Conservation (phyloP, 805 yeast genomes). For the Ogataea nakhonphanomensis region DNA sequence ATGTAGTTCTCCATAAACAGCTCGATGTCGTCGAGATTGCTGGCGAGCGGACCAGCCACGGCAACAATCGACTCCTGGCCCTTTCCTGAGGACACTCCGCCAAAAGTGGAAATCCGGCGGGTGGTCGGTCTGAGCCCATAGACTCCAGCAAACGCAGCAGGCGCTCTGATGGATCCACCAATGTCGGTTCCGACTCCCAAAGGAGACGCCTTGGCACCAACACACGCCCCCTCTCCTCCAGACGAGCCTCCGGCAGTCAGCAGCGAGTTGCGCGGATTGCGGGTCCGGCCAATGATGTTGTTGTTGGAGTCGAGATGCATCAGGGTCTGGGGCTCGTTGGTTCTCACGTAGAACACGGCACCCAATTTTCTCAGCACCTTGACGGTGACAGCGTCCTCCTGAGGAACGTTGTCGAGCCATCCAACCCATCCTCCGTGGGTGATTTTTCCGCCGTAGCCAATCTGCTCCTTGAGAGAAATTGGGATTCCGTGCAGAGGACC, state of each 20-base stretch:
- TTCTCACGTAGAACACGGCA: slow-evolving; percentile 61
- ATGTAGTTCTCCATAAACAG: slow-evolving; percentile 61
- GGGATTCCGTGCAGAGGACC: slow-evolving; percentile 75
- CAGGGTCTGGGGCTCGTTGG: slow-evolving; percentile 65
- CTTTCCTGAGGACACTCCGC: slow-evolving; percentile 52
- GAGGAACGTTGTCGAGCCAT: slow-evolving; percentile 44
- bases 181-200: slow-evolving; percentile 69
- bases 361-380: slow-evolving; percentile 49
- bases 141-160: slow-evolving; percentile 61
- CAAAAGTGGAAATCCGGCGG: slow-evolving; percentile 45
- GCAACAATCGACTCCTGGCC: slow-evolving; percentile 67
- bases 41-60: slow-evolving; percentile 67
- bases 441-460: slow-evolving; percentile 48
- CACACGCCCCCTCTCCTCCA: slow-evolving; percentile 68
- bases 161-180: slow-evolving; percentile 68
- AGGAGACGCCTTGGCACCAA: slow-evolving; percentile 56
- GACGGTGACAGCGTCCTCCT: slow-evolving; percentile 45
- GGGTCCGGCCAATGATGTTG: slow-evolving; percentile 56
- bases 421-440: slow-evolving; percentile 62
- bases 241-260: slow-evolving; percentile 71
- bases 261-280: slow-evolving; percentile 54
- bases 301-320: slow-evolving; percentile 67
- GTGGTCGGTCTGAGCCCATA: slow-evolving; percentile 64
- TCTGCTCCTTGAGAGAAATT: slow-evolving; percentile 64
- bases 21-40: slow-evolving; percentile 63